These are phyloP conservation scores for Trichosporon ovoides DNA, from an alignment of 1,284 basidiomycete species.

Conservation along the genomic window DNA sequence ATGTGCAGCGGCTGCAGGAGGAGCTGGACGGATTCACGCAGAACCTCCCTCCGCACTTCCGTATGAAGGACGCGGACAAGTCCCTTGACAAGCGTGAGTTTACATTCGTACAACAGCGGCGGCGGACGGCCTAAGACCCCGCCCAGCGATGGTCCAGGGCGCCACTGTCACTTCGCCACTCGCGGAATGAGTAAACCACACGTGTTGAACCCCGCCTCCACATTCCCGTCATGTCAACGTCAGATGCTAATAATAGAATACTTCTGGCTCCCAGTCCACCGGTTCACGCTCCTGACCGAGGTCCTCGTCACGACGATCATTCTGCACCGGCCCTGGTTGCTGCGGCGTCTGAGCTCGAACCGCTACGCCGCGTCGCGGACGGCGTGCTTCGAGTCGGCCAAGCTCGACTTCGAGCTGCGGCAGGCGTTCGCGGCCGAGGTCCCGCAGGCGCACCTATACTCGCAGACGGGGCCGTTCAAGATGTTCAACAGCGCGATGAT, in stretches of 20 bases:
- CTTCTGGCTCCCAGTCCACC: slow-evolving; percentile 43
- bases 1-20: slow-evolving; percentile 76
- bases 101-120: too few relatives aligned
- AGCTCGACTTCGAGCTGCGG: slow-evolving; percentile 46
- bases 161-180: background rate
- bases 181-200: too few relatives aligned
- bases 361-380: slow-evolving; percentile 42
- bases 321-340: slow-evolving; percentile 46
- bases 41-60: slow-evolving; percentile 60
- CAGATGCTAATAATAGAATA: slow-evolving; percentile 17
- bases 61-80: slow-evolving; percentile 64
- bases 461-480: slow-evolving; percentile 40
- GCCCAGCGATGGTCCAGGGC: background rate
- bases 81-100: slow-evolving; percentile 61
- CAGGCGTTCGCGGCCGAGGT: slow-evolving; percentile 42
- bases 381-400: slow-evolving; percentile 46
- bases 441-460: slow-evolving; percentile 31
- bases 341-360: slow-evolving; percentile 40
- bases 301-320: slow-evolving; percentile 47
- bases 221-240: background rate
- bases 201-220: too few relatives aligned
- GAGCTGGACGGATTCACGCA: slow-evolving; percentile 74
- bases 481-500: slow-evolving; percentile 50
- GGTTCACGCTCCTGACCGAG: slow-evolving; percentile 46
- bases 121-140: background rate